Base-by-base conservation (phyloP, 345 rosid genomes). In the Garcia nutans region DNA sequence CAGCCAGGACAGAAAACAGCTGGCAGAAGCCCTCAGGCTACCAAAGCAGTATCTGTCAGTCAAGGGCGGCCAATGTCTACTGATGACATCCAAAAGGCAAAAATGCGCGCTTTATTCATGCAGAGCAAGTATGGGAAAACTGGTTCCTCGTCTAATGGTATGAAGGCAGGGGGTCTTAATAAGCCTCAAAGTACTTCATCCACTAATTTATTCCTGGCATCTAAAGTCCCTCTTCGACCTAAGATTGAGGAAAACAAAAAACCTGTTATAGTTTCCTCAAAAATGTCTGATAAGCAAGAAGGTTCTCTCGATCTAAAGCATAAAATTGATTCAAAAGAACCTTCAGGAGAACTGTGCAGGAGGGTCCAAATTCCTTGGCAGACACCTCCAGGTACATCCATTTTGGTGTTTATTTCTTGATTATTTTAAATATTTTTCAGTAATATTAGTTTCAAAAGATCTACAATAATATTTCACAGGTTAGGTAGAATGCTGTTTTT, bases 71-170 rank as follows among this genome's bases (percentile, higher is more conserved):
- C 99, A 23, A 90, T 96, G 94, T 93, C 99, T 73, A 93, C 94
- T 58, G 99, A 96, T 87, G 99, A 96, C 86, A 93, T 93, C 82
- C 97, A 93, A 85, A 96, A 96, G 80, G 99, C 97, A 68, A 96
- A 96, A 82, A 84, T 91, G 93, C 97, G 97, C 74, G 96, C 97
- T 61, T 82, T 82, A 26, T 88, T 80, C 85, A 92, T 89, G 97
- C 93, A 93, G 78, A 85, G 88, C 84, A 96, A 88, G 86, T 80
- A 89, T 79, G 88, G 87, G 63, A 92, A 87, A 85, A 73, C 83
- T 70, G 84, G 79, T 75, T 79, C 87, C 52, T 81, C 87, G 42
- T 82, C 86, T 74, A 85, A 77, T 75, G 89, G 84, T 77, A 26
- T 65, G 44, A 96, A 82, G 80, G 74, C 59, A 47, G 88, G 80